These are phyloP conservation scores for Carex kokanica DNA, from an alignment of 176 grass and related monocot species.

Conservation along the genomic window DNA sequence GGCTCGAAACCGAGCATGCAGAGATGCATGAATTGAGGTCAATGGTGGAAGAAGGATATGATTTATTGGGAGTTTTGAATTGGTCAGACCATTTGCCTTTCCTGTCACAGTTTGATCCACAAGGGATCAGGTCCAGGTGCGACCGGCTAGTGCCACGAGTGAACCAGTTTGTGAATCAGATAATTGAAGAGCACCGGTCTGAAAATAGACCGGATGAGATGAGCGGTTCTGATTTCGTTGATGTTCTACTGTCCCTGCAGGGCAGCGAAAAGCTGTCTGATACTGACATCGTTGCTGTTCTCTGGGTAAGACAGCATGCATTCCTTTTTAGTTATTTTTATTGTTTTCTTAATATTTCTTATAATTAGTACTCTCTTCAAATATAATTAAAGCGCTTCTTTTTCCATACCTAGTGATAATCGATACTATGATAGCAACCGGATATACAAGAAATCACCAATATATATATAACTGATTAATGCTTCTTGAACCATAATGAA, in stretches of 20 bases:
- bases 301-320: constrained; percentile 53
- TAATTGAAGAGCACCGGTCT: constrained; percentile 59
- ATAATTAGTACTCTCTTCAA: not conserved
- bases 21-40: constrained; percentile 50
- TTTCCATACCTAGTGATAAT: not conserved
- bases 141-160: constrained; percentile 52
- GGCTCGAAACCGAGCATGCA: constrained; percentile 39
- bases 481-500: not conserved
- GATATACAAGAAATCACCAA: not conserved
- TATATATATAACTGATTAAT: not conserved
- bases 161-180: constrained; percentile 51
- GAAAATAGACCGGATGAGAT: not conserved
- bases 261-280: constrained; percentile 53
- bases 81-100: constrained; percentile 90
- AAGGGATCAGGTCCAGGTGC: constrained; percentile 52
- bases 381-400: not conserved
- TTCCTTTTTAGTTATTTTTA: not conserved
- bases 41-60: constrained; percentile 86
- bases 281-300: constrained; percentile 72
- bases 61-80: constrained; percentile 66
- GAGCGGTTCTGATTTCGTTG: constrained; percentile 50
- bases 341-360: not conserved
- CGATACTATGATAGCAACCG: not conserved
- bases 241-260: constrained; percentile 66
- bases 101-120: constrained; percentile 58